Evolutionary conservation across 1,284 basidiomycete genomes (phyloP).

Genomic region (Tylopilus sp.): DNA sequence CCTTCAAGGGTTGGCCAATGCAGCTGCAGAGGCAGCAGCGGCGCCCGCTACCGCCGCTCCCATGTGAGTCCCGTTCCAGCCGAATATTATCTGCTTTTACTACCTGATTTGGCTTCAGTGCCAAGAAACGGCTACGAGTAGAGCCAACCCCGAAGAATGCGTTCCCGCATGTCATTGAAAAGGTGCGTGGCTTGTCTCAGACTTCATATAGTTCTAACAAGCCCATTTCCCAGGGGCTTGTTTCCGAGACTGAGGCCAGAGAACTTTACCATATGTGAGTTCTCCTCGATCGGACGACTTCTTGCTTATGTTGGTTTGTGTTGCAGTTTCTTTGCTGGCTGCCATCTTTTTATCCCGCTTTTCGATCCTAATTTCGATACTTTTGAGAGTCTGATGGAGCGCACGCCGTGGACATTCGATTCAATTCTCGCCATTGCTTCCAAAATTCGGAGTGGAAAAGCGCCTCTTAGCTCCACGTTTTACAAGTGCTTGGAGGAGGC

Average conservation of each 20-base stretch:
- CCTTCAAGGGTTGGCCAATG: constrained; percentile 86
- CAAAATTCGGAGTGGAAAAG: constrained; percentile 86
- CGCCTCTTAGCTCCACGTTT: constrained; percentile 77
- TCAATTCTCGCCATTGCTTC: constrained; percentile 86
- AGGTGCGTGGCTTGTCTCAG: constrained; percentile 40
- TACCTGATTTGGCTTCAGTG: constrained; percentile 38
- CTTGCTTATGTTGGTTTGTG: constrained; percentile 22
- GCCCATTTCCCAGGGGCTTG: constrained; percentile 54
- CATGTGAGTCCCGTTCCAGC: constrained; percentile 26
- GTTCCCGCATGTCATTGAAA: constrained; percentile 79
- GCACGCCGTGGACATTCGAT: constrained; percentile 90
- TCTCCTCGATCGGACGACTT: constrained; percentile 3
- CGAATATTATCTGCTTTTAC: constrained; percentile 11
- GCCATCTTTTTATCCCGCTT: constrained; percentile 90
- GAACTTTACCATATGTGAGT: constrained; percentile 77
- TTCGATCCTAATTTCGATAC: constrained; percentile 89
- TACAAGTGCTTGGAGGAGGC: constrained; percentile 90
- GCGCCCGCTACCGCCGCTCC: constrained; percentile 45
- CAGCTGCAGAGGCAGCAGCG: constrained; percentile 86
- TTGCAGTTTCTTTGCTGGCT: constrained; percentile 87
- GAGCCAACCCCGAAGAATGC: constrained; percentile 83
- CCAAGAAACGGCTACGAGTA: constrained; percentile 81
- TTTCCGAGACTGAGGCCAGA: constrained; percentile 70
- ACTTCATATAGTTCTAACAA: constrained; percentile 1
- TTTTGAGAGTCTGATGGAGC: constrained; percentile 83